Base-by-base conservation (phyloP, 1,284 basidiomycete species). In the Ustanciosporium gigantosporum region DNA sequence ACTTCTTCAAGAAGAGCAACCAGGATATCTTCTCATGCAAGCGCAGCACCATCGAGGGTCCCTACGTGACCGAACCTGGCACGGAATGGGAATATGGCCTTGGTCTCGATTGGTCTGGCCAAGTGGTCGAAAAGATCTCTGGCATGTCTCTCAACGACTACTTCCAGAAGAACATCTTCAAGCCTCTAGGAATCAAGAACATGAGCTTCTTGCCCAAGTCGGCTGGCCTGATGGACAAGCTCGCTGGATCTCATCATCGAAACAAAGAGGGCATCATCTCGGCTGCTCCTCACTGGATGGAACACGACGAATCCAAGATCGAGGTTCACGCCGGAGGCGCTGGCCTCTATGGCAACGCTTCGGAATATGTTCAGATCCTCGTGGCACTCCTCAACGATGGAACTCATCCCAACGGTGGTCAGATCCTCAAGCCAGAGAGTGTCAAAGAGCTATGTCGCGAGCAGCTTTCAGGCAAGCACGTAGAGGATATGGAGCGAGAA, bases 341-440 rank as follows among this genome's bases (percentile, higher is more conserved):
- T 17, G 58, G 67, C 22, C 46, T 60, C 5, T 69, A 36, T 46
- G 51, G 47, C 24, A 68, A 60, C 36, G 53, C 60, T 3, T 45
- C 49, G 21, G 65, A 68, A 16, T 53, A 60, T 40, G 45, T 38
- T 24, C 67, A 72, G 38, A 39, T 61, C 29, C 49, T 71, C 20
- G 44, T 58, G 3, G 66, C 71, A 5, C 40, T 71, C 24, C 47
- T 73, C 31, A 73, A 73, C 41, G 49, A 61, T 32, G 70, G 70
- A 8, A 60, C 46, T 16, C 69, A 69, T 19, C 67, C 69, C 15
- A 66, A 56, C 20, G 64, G 64, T 3, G 60, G 45, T 14, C 43
- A 43, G 41, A 73, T 73, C 29, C 47, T 73, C 13, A 57, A 46
- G 23, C 47, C 57, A 8, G 51, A 59, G 24, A 64, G 61, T 25